Evolutionary conservation across 2,329 filamentous ascomycete species (phyloP).

Genomic region (Sarocladiaceae sp.): DNA sequence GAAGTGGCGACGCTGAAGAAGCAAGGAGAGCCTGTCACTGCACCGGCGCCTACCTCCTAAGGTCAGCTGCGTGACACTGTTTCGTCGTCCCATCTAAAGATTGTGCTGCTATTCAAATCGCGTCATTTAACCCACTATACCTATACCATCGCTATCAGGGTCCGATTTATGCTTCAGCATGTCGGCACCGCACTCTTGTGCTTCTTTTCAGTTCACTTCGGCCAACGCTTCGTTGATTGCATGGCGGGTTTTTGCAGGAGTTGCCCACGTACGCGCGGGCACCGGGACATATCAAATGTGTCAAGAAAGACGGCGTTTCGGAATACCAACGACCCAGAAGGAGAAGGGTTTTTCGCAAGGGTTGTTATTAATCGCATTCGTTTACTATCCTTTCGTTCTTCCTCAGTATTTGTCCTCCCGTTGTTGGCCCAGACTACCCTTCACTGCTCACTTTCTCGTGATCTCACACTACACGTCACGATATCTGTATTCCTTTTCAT

Average conservation of each 20-base stretch:
- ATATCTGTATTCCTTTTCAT: no score
- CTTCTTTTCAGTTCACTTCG: not conserved
- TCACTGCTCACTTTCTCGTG: no score
- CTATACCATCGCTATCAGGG: no score
- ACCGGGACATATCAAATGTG: slow-evolving; percentile 6
- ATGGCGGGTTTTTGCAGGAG: slow-evolving; percentile 2
- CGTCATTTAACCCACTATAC: no score
- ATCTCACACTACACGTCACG: no score
- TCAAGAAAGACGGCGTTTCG: slow-evolving; percentile 6
- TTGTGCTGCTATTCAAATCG: no score
- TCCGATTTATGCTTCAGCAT: no score
- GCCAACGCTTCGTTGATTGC: not conserved
- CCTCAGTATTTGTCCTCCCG: no score
- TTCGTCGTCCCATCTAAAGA: no score
- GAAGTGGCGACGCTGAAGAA: slow-evolving; percentile 27
- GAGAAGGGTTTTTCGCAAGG: not conserved
- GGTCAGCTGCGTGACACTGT: no score
- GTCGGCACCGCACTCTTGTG: no score
- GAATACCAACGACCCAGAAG: slow-evolving; percentile 4
- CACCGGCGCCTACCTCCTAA: not conserved
- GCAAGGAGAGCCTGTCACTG: slow-evolving; percentile 19
- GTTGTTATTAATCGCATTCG: slow-evolving; percentile 1
- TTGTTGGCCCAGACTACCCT: no score
- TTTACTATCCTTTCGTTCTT: not conserved
- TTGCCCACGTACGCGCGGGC: slow-evolving; percentile 2